Evolutionary conservation across 495 filamentous ascomycete genomes (phyloP), one percentile per base, ranked within the genome.

Genomic region (Talaromyces proteolyticus): DNA sequence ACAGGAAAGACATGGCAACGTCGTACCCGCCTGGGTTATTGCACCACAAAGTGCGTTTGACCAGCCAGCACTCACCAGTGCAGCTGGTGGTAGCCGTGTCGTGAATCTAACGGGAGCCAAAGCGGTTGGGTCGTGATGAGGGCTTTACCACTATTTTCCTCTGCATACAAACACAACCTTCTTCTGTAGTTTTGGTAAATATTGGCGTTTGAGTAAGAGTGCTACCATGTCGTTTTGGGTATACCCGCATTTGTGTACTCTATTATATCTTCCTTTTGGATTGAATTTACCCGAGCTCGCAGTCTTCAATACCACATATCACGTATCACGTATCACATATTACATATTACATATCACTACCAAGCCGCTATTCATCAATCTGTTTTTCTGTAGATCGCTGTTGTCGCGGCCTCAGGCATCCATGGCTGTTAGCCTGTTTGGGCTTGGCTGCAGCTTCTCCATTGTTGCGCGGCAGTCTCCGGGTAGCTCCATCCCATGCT

Each of bases 11-110:
- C 65, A 73, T 50, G 48, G 57, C 12, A 61, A 45, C 6, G 63
- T 70, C 50, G 77, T 83, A 8, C 78, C 80, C 2, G 80, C 79
- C 3, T 84, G 80, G 80, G 79, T 83, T 5, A 56, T 68, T 22
- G 58, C 62, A 18, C 62, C 60, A 21, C 53, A 63, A 6, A 39
- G 48, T 11, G 39, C 46, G 36, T 48, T 16, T 26, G 56, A n/a
- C 37, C 53, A 47, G 49, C 18, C 26, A 25, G 44, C 42, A 42
- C 8, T 29, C 16, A n/a, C 48, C 23, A 54, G 51, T 18, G 47
- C 57, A 14, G 61, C 51, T 14, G 62, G 59, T 49, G 68, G 74
- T 47, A 61, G 72, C 42, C 58, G 79, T 47, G 76, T 81, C 12
- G 66, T 82, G 17, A 78, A 79, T 59, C 55, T 82, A 36, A 68